Base-by-base conservation (phyloP, 441 rosid genomes). In the Gossypium schwendimanii region DNA sequence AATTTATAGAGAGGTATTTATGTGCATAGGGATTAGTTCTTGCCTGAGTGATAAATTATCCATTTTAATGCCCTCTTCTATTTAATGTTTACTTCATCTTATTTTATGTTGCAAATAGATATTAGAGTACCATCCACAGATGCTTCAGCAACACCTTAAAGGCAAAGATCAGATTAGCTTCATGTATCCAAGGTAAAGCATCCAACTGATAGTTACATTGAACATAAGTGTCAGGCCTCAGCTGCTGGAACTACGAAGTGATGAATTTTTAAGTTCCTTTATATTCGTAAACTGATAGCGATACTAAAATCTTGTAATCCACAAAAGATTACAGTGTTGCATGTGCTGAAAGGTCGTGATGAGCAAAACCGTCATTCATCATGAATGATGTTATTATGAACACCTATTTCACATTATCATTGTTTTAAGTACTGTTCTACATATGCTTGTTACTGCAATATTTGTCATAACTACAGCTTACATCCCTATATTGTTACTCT, bases 41-140 rank as follows among this genome's bases (percentile, higher is more conserved):
- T 69, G 45, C 28, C 49, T 10, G 7, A 64, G 9, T 62, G 66
- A 14, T 54, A 9, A 50, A 65, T 15, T 45, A 24, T 78, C 62
- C 61, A 36, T 58, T 72, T 71, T 54, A 58, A 21, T 52, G 24
- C 17, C 23, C 64, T 20, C 11, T 71, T 50, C 5, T 66, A 6
- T 49, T 60, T 60, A 21, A 1, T 28, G 20, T 72, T 11, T 10
- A 49, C 73, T 60, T 15, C 55, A 61, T 78, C 20, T 77, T 47
- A n/a, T 57, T 67, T 72, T 72, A 64, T 68, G 75, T 78, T 54
- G 36, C 24, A 70, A 82, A 82, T 83, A 93, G 99, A 93, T 91
- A 77, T 82, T 96, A 75, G 99, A 96, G 89, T 93, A 96, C 80
- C 99, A 96, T 85, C 99, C 99, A 59, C 97, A 96, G 81, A 91